Base-by-base conservation (phyloP, 2,329 filamentous ascomycete species). In the Aspergillus ruber region DNA sequence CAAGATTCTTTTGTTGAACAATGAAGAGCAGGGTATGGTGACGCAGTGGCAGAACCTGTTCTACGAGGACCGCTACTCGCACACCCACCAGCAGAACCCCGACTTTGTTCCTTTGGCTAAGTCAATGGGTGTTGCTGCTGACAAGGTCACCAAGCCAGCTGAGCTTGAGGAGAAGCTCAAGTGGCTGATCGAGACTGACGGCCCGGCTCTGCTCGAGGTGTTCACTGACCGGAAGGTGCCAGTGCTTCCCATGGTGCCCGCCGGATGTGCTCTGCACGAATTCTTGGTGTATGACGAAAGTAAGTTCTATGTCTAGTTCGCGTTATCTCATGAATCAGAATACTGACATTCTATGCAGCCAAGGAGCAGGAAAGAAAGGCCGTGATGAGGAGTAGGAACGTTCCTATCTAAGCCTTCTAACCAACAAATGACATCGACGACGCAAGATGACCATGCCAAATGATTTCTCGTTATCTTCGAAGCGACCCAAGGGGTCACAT, bases 1-100 rank as follows among this genome's bases (percentile, higher is more conserved):
- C 70, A 97, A 97, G 80, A 80, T 97, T 51, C 89, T 97, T 59
- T 78, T 97, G 21, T 72, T 98, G 47, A 97, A 97, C 78, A 98
- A 95, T 70, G 90, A 95, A 70, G 90, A 97, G 72, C 91, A 96
- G 73, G 91, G 91, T 46, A 97, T 97, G 91, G 90, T 97, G 39
- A 96, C 90, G 1, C 91, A 96, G 74, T 97, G 91, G 91, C 91
- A 97, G 73, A 90, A 89, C 61, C 82, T 97, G 56, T 97, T 97
- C 75, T 97, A 95, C 74, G 86, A 95, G 69, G 90, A 96, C 65
- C 84, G 91, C 59, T 97, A 84, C 69, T 70, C 89, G 32, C 90
- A 95, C 69, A 96, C 91, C 0, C 91, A 97, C 69, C 90, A 95
- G 74, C 79, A 82, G 65, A 97, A 97, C 71, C 90, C 91, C n/a